phyloP scores from a whole-genome alignment of 1,284 basidiomycete genomes.

The Phylloporus sp. region DNA sequence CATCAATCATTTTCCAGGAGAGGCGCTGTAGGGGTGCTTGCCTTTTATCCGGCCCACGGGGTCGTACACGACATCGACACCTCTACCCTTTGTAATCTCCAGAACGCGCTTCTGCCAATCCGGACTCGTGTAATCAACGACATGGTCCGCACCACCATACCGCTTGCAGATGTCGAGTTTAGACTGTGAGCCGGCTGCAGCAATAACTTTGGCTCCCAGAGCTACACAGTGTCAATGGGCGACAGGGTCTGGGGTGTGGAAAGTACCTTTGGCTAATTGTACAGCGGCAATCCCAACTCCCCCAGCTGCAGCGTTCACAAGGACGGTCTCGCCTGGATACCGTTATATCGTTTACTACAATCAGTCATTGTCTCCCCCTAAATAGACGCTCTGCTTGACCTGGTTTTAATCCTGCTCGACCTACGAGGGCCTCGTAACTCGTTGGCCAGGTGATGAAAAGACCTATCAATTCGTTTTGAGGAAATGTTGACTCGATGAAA shows the following conservation, averaged over 20 bases:
- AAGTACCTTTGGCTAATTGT: slow-evolving; percentile 83
- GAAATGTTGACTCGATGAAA: slow-evolving; percentile 41
- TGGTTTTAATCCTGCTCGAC: slow-evolving; percentile 77
- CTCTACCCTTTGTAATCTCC: slow-evolving; percentile 76
- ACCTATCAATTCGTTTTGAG: slow-evolving; percentile 42
- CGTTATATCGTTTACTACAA: no score
- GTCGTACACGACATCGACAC: slow-evolving; percentile 90
- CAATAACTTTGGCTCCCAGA: slow-evolving; percentile 80
- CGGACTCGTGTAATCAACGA: slow-evolving; percentile 65
- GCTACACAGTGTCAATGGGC: slow-evolving; percentile 43
- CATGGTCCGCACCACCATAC: slow-evolving; percentile 72
- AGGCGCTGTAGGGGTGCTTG: slow-evolving; percentile 28
- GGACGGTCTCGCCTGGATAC: slow-evolving; percentile 78
- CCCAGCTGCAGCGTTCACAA: slow-evolving; percentile 88
- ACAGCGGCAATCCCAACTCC: slow-evolving; percentile 93
- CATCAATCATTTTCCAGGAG: background rate
- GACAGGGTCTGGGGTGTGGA: background rate
- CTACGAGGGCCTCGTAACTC: slow-evolving; percentile 86
- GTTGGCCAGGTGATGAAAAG: slow-evolving; percentile 89
- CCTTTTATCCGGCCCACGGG: slow-evolving; percentile 84
- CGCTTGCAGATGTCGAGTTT: slow-evolving; percentile 74
- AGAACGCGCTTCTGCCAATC: slow-evolving; percentile 81
- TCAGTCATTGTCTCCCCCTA: slow-evolving; percentile 15
- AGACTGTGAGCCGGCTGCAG: slow-evolving; percentile 70
- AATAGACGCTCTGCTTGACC: slow-evolving; percentile 45